phyloP scores from a whole-genome alignment of 345 rosid species.

The Erysimum cheiranthoides region DNA sequence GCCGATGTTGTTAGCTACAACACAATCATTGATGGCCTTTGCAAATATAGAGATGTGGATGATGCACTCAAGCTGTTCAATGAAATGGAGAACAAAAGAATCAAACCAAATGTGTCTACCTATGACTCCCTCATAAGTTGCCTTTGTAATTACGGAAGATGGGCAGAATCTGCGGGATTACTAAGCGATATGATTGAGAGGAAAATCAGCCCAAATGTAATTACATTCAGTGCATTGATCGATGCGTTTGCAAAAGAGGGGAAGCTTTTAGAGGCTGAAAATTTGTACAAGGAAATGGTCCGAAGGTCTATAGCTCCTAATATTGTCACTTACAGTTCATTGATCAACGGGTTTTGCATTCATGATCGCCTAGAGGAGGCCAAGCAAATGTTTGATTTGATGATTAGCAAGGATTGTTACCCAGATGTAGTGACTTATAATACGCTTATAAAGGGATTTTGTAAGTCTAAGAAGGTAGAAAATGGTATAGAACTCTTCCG shows the following conservation, averaged over 20 bases:
- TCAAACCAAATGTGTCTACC: neutral
- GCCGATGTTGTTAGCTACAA: neutral
- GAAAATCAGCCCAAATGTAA: neutral
- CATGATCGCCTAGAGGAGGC: neutral
- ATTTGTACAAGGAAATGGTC: neutral
- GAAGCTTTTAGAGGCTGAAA: neutral
- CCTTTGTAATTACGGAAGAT: constrained; percentile 10
- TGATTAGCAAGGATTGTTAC: neutral
- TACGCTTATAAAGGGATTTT: neutral
- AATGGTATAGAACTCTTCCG: neutral
- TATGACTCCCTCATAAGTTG: constrained; percentile 1
- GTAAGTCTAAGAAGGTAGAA: neutral
- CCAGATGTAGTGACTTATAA: neutral
- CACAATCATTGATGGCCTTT: constrained; percentile 11
- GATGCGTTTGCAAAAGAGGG: constrained; percentile 5
- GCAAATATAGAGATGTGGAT: neutral
- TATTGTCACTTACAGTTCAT: neutral
- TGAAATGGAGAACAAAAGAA: neutral
- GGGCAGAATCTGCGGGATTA: neutral
- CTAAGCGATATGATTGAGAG: neutral
- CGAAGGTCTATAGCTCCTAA: neutral
- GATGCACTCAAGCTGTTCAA: constrained; percentile 1
- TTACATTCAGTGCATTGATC: neutral
- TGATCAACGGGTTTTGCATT: constrained; percentile 16
- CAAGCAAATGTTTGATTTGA: neutral